A percentile compares a stretch with the other conserved stretches of the same genome.
phyloP scores from a whole-genome alignment of 179 eudicot genomes.

The Beta macrorhiza region DNA sequence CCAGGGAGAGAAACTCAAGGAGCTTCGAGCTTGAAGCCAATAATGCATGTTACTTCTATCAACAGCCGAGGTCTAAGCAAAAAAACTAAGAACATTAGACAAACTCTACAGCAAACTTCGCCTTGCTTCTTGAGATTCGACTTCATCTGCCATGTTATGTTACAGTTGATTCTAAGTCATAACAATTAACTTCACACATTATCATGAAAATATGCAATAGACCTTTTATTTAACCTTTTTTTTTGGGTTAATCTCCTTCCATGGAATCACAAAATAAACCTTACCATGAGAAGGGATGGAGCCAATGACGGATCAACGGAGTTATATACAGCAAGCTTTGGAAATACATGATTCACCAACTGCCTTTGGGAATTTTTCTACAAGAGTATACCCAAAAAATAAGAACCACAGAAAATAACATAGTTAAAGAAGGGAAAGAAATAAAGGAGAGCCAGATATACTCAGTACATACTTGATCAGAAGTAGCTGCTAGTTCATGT shows the following conservation, averaged over 20 bases:
- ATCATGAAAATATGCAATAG: not conserved
- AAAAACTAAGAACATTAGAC: not conserved
- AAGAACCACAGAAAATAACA: constrained; percentile 7
- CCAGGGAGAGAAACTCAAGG: not conserved
- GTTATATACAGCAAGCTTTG: constrained; percentile 97
- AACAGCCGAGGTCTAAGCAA: not conserved
- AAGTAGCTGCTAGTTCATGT: constrained; percentile 91
- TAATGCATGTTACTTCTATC: not conserved
- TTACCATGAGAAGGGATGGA: constrained; percentile 97
- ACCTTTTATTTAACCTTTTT: not conserved
- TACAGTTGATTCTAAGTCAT: not conserved
- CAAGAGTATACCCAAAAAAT: constrained; percentile 12
- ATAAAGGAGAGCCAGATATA: not conserved
- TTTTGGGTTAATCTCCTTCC: no score
- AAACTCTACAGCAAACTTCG: not conserved
- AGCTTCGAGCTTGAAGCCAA: not conserved
- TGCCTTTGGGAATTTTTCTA: constrained; percentile 94
- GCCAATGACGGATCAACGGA: constrained; percentile 98
- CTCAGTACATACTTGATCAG: constrained; percentile 67
- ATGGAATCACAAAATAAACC: constrained; percentile 13
- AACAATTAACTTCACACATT: not conserved
- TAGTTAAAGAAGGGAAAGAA: not conserved
- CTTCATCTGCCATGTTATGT: not conserved
- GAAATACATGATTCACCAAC: constrained; percentile 90
- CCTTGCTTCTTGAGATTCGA: not conserved